Evolutionary conservation across 1,284 basidiomycete genomes (phyloP), one percentile per base, ranked within the genome.

Genomic region (Moesziomyces parantarcticus): DNA sequence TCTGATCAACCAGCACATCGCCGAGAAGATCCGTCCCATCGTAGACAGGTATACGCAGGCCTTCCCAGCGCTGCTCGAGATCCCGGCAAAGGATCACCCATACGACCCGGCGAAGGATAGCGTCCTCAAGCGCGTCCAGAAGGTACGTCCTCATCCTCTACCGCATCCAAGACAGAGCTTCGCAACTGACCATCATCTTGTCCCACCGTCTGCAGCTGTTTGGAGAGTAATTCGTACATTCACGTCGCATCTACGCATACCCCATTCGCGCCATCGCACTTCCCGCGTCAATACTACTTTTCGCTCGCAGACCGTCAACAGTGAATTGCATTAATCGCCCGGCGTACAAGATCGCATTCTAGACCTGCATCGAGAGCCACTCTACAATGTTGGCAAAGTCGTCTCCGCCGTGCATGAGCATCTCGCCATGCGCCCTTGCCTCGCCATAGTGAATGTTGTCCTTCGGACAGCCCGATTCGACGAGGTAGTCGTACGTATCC

Each of bases 1-100:
- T 5, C 72, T 83, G 9, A 83, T 83, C 70, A 83, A 81, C 58
- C 82, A 83, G 50, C 78, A 82, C 55, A 81, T 86, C 71, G 82
- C 85, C 74, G 97, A 99, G 86, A 93, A 92, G 87, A 99, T 99
- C 78, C 88, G 97, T 50, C 93, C 94, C 0, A 90, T 92, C 2
- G 93, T 99, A 18, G 97, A 99, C 85, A 90, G 91, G 76, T 99
- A 99, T 84, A 91, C 92, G 69, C 92, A 95, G 83, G 91, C 96
- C 0, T 99, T 99, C 87, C 97, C 97, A 22, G 94, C 97, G 0
- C 85, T 99, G 36, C 89, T 99, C 22, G 97, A 99, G 86, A 99
- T 99, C 73, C 97, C 97, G 20, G 93, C 92, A 54, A 96, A 96
- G 84, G 94, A 86, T 36, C 85, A 85, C 56, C 85, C 85, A 0